Percentiles rank a stretch among this genome's conserved stretches.
phyloP scores from a whole-genome alignment of 2,329 filamentous ascomycete species.

The Colletotrichum graminicola region DNA sequence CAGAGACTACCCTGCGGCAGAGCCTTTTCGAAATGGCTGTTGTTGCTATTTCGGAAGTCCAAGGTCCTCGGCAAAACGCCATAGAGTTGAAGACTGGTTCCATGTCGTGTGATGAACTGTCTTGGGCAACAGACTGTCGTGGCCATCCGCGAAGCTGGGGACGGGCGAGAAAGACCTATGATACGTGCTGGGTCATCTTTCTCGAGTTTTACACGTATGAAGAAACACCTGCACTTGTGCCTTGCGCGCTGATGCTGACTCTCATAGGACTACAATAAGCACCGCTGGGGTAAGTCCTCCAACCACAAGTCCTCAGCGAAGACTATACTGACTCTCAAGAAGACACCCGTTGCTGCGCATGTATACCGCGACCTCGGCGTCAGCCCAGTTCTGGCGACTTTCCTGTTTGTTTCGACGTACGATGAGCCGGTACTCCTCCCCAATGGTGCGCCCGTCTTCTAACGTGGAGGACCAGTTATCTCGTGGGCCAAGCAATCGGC shows the following conservation, averaged over 20 bases:
- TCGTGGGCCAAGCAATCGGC: slow-evolving; percentile 24
- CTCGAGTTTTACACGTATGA: slow-evolving; percentile 30
- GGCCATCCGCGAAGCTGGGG: slow-evolving; percentile 24
- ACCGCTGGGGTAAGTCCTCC: slow-evolving; percentile 20
- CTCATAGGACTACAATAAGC: slow-evolving; percentile 15
- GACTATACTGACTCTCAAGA: neutral
- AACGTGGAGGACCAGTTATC: neutral
- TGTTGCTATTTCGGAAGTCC: neutral
- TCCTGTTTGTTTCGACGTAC: slow-evolving; percentile 20
- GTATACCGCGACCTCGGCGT: neutral
- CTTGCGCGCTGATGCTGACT: rapidly evolving
- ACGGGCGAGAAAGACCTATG: slow-evolving; percentile 12
- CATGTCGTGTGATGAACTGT: neutral
- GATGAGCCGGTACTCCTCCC: neutral
- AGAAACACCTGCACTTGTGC: neutral
- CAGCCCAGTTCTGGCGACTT: slow-evolving; percentile 12
- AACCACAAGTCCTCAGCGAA: neutral
- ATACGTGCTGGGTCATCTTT: slow-evolving; percentile 24
- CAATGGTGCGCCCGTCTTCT: neutral
- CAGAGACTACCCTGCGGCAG: too few species aligned
- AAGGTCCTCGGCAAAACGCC: neutral
- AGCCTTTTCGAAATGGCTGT: neutral
- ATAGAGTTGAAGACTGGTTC: too few species aligned
- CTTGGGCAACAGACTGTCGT: neutral
- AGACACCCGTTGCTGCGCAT: slow-evolving; percentile 14